Base-by-base conservation (phyloP, 768 basidiomycete species). In the Erythrobasidium yunnanense region DNA sequence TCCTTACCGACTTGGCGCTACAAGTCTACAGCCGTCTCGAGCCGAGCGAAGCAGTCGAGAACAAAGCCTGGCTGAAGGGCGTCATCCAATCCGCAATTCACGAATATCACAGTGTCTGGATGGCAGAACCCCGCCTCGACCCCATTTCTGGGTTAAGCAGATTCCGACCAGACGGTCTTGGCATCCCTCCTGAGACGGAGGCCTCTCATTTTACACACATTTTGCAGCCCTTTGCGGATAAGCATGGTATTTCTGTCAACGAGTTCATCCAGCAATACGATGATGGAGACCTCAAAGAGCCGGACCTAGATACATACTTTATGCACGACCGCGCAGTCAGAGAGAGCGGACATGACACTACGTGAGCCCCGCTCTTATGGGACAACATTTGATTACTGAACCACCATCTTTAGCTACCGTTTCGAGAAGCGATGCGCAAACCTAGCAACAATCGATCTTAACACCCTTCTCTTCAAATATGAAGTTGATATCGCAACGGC, bases 261-360 rank as follows among this genome's bases (percentile, higher is more conserved):
- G 95, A 99, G 78, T 99, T 95, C 78, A 92, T 87, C 76, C 90
- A 96, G 77, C 86, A 86, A 74, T 99, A 97, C 79, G 95, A 91
- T 76, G 83, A 86, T 46, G 87, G 87, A 13, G 75, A 81, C 34
- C 78, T 97, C 73, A 81, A 84, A 70, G 91, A 93, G 76, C 91
- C 91, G 4, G 83, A 78, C 62, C 82, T 99, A 2, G 93, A 99
- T 77, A 93, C 92, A 73, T 99, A 96, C 80, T 96, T 99, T 81
- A 76, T 93, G 68, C 93, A 95, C 76, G 93, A 96, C 75, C 56
- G 93, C 66, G 83, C 90, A 8, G 92, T 99, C 30, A 87, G 93
- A 56, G 93, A 99, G 79, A 90, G 87, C 6, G 91, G 93, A 38
- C 91, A 73, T 65, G 73, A 73, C 66, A 73, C 68, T 55, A 51